Evolutionary conservation across 2,329 filamentous ascomycete species (phyloP).

Genomic region (Neofusicoccum laricinum): DNA sequence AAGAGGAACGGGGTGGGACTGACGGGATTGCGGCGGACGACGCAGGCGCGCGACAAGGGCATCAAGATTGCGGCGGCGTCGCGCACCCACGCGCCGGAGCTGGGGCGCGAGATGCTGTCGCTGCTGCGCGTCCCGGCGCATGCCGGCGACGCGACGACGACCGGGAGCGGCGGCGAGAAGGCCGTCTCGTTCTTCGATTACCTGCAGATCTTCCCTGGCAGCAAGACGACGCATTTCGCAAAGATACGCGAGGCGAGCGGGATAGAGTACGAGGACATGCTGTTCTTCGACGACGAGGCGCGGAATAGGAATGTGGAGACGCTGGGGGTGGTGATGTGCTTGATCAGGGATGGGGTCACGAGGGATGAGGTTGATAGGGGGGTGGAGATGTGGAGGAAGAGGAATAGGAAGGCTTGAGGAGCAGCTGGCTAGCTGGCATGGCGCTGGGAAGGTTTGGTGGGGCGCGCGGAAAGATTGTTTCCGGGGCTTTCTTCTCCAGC

Average conservation of each 20-base stretch:
- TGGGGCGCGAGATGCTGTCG: constrained; percentile 77
- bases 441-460: too few relatives aligned
- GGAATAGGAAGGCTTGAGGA: constrained; percentile 50
- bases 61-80: constrained; percentile 71
- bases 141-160: constrained; percentile 53
- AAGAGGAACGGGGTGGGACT: too few relatives aligned
- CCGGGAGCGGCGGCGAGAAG: constrained; percentile 1
- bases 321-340: constrained; percentile 78
- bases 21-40: too few relatives aligned
- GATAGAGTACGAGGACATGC: constrained; percentile 75
- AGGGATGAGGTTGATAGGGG: constrained; percentile 76
- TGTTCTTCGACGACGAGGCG: constrained; percentile 94
- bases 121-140: constrained; percentile 58
- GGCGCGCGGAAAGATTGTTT: too few relatives aligned
- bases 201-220: constrained; percentile 66
- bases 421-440: too few relatives aligned
- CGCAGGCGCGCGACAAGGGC: constrained; percentile 33
- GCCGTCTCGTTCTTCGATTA: constrained; percentile 56
- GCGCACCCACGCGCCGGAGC: constrained; percentile 73
- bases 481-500: too few relatives aligned
- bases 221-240: constrained; percentile 83
- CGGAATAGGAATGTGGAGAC: constrained; percentile 79
- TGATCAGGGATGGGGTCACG: constrained; percentile 76
- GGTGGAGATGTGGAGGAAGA: constrained; percentile 75
- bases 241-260: constrained; percentile 68